A percentile compares a stretch with the other conserved stretches of the same genome.
Conservation (phyloP, 2,329 filamentous ascomycete species). For the Xylaria sp. region DNA sequence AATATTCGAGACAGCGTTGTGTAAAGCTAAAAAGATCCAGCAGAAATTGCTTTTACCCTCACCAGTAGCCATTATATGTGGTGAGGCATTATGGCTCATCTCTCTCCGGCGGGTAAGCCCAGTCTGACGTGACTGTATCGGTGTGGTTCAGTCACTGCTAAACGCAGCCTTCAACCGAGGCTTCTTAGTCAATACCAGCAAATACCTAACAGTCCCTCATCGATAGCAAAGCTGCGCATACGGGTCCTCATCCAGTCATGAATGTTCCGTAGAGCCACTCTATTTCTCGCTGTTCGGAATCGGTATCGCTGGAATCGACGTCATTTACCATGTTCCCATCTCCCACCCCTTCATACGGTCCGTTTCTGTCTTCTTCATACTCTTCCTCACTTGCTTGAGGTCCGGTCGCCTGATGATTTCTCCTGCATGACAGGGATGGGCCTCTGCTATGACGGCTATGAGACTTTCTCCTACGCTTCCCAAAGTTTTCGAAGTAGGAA, state of each 20-base stretch:
- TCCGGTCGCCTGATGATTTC: neutral
- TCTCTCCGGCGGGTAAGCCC: neutral
- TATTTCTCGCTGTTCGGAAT: neutral
- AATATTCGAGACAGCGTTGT: slow-evolving; percentile 10
- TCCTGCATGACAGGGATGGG: neutral
- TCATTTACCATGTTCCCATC: slow-evolving; percentile 6
- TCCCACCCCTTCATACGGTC: neutral
- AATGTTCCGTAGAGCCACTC: neutral
- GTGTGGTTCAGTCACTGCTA: neutral
- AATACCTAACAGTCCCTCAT: neutral
- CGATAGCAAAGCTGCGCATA: neutral
- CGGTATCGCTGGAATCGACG: neutral
- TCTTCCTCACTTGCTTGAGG: neutral
- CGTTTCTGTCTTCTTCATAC: slow-evolving; percentile 1
- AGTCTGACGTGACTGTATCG: neutral
- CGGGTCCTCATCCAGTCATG: slow-evolving; percentile 1
- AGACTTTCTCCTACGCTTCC: slow-evolving; percentile 23
- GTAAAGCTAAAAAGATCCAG: neutral
- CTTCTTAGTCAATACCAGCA: neutral
- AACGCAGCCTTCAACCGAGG: neutral
- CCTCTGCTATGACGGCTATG: neutral
- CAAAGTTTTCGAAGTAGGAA: slow-evolving; percentile 45
- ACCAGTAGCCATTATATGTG: neutral
- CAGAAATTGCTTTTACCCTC: neutral
- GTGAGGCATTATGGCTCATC: neutral